Evolutionary conservation across 805 yeast genomes (phyloP).

Genomic region (Candida michaelii): DNA sequence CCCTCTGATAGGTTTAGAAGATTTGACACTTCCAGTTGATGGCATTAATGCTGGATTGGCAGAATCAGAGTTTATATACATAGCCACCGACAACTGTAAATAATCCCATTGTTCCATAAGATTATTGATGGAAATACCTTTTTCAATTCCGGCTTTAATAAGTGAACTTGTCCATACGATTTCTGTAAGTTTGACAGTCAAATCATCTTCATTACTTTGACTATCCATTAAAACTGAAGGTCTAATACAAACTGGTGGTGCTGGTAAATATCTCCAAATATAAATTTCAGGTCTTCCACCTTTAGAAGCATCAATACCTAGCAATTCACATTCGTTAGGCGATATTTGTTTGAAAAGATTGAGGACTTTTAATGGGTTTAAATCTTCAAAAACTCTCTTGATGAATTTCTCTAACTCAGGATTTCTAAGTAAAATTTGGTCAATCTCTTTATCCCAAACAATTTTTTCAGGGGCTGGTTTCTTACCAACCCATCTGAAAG

Average conservation of each 20-base stretch:
- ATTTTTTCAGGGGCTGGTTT: conserved; percentile 80
- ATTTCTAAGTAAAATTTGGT: conserved; percentile 65
- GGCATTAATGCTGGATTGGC: conserved; percentile 80
- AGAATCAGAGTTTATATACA: conserved; percentile 95
- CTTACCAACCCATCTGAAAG: conserved; percentile 94
- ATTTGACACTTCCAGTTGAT: conserved; percentile 52
- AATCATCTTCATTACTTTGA: conserved; percentile 94
- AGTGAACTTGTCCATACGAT: conserved; percentile 95
- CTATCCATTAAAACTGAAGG: conserved; percentile 94
- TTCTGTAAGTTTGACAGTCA: conserved; percentile 93
- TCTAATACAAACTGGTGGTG: conserved; percentile 98
- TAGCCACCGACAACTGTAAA: conserved; percentile 90
- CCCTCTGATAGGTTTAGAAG: conserved; percentile 82
- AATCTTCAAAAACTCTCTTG: conserved; percentile 86
- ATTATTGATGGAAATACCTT: conserved; percentile 89
- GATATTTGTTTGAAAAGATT: conserved; percentile 82
- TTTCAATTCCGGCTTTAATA: conserved; percentile 91
- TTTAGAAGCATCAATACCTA: conserved; percentile 84
- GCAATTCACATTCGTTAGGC: conserved; percentile 86
- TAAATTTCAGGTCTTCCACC: conserved; percentile 96
- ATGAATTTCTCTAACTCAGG: conserved; percentile 89
- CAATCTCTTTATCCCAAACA: conserved; percentile 85
- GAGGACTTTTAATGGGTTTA: conserved; percentile 87
- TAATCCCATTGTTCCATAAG: conserved; percentile 99
- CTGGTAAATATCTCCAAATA: conserved; percentile 95